Percentiles rank a stretch among this genome's conserved stretches.
Conservation (phyloP, 441 rosid species). For the Jatropha multifida region DNA sequence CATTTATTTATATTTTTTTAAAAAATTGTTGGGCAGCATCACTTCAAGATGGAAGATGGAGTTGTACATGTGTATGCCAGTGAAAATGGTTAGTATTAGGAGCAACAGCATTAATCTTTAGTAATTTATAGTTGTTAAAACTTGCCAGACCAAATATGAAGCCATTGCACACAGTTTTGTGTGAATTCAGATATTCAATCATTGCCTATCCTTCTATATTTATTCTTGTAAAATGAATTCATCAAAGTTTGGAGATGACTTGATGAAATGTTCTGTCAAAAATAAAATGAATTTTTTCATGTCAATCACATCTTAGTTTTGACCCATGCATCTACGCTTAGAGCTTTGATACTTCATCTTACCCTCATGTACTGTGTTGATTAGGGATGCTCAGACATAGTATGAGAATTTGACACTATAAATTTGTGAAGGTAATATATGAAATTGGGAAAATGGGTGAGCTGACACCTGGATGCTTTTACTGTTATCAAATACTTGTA, state of each 20-base stretch:
- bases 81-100: conserved; percentile 42
- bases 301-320: neutral
- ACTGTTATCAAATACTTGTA: neutral
- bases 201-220: neutral
- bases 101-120: neutral
- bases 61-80: conserved; percentile 60
- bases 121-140: neutral
- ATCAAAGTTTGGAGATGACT: neutral
- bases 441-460: neutral
- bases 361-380: neutral
- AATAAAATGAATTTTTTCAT: neutral
- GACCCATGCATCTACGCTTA: neutral
- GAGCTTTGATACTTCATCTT: neutral
- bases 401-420: neutral
- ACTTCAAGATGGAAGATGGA: conserved; percentile 68
- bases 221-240: neutral
- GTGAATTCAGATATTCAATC: neutral
- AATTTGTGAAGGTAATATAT: neutral
- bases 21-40: conserved; percentile 47
- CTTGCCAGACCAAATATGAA: neutral
- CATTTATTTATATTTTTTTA: neutral
- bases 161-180: neutral
- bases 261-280: neutral
- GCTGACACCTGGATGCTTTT: neutral
- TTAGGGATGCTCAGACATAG: neutral